These are phyloP conservation scores for Cyclospora cayetanensis DNA, from an alignment of 169 alveolate species.

Conservation along the genomic window DNA sequence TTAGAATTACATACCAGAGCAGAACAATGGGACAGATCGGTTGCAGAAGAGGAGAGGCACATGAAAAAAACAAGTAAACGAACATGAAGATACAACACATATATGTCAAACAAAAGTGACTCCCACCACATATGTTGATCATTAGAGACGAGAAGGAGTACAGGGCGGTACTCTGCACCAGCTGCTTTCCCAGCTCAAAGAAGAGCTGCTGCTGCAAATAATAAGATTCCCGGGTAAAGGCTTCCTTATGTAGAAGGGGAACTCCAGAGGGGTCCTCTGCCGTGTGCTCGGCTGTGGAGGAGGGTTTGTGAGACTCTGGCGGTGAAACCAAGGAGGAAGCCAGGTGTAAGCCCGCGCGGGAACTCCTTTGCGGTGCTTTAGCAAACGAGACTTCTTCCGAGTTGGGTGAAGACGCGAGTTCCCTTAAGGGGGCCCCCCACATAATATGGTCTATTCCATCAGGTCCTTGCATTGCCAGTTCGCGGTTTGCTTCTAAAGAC, in stretches of 20 bases:
- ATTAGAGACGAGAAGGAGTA: constrained; percentile 58
- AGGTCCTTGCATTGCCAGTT: neutral
- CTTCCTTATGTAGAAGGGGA: too few relatives aligned
- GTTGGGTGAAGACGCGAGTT: neutral
- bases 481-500: neutral
- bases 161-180: constrained; percentile 59
- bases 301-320: neutral
- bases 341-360: neutral
- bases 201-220: constrained; percentile 34
- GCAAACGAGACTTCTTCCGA: neutral
- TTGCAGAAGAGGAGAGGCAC: too few relatives aligned
- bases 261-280: neutral
- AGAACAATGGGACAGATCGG: too few relatives aligned
- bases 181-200: constrained; percentile 35
- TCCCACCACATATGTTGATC: constrained; percentile 64
- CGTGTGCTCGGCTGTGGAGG: neutral
- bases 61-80: too few relatives aligned
- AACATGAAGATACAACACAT: too few relatives aligned
- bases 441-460: neutral
- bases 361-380: neutral
- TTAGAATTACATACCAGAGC: too few relatives aligned
- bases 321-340: neutral
- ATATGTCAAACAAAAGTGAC: neutral
- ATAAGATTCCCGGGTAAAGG: neutral
- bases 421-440: constrained; percentile 29